Conservation (phyloP, 2,329 filamentous ascomycete species). For the Alternaria rosae region DNA sequence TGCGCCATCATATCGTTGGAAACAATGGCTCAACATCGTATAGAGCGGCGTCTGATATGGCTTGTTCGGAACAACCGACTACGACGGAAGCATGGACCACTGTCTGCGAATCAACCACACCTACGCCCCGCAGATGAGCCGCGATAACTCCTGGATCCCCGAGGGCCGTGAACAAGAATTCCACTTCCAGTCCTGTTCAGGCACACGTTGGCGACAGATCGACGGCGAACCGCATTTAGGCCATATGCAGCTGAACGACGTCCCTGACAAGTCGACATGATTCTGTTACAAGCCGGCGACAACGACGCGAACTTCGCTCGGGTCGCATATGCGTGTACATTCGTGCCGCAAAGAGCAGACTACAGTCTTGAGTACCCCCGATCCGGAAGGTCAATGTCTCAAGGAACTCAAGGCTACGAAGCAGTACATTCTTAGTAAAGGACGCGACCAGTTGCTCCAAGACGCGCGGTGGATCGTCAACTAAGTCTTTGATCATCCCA, state of each 20-base stretch:
- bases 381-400: background rate
- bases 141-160: background rate
- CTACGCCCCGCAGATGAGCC: background rate
- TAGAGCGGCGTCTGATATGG: background rate
- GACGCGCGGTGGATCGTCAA: background rate
- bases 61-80: background rate
- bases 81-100: background rate
- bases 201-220: background rate
- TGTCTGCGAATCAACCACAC: background rate
- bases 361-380: background rate
- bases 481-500: background rate
- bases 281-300: background rate
- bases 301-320: background rate
- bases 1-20: rapidly evolving
- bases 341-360: background rate
- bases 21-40: rapidly evolving
- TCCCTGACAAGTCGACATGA: background rate
- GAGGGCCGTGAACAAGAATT: background rate
- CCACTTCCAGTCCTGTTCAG: background rate
- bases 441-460: background rate
- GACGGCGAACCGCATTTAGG: background rate
- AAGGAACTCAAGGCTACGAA: background rate
- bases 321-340: background rate
- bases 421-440: background rate
- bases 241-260: background rate